phyloP scores from a whole-genome alignment of 2,329 filamentous ascomycete species.

The Onygenales sp. region DNA sequence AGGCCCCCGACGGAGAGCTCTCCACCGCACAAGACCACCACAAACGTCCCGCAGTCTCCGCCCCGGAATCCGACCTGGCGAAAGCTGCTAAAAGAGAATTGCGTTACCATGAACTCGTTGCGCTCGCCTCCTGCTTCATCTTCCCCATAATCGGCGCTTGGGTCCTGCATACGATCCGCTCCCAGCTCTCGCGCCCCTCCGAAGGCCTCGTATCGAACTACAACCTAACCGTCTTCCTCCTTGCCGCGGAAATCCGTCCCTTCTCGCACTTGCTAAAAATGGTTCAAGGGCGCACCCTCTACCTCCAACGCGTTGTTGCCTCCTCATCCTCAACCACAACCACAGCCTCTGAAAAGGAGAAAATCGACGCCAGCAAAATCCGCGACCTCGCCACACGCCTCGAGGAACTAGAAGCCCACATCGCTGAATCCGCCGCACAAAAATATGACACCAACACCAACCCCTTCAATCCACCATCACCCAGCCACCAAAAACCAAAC shows the following conservation, averaged over 20 bases:
- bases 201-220: constrained; percentile 86
- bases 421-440: constrained; percentile 29
- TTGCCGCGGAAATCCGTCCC: constrained; percentile 78
- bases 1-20: constrained; percentile 11
- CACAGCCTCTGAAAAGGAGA: constrained; percentile 5
- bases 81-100: constrained; percentile 52
- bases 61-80: constrained; percentile 14
- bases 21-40: constrained; percentile 6
- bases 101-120: constrained; percentile 62
- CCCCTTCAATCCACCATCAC: not conserved
- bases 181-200: constrained; percentile 70
- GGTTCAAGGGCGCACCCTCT: constrained; percentile 66
- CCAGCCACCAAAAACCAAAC: constrained; percentile 14
- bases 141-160: constrained; percentile 73
- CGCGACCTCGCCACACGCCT: constrained; percentile 56
- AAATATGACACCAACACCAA: constrained; percentile 14
- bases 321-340: not conserved
- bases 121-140: constrained; percentile 67
- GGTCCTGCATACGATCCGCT: constrained; percentile 70
- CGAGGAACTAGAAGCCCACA: constrained; percentile 57
- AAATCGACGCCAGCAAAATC: constrained; percentile 26
- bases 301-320: constrained; percentile 64
- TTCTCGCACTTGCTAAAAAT: constrained; percentile 73
- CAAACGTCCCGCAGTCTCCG: constrained; percentile 5
- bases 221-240: constrained; percentile 81